Conservation (phyloP, 495 filamentous ascomycete species). For the Xylaria sp. region DNA sequence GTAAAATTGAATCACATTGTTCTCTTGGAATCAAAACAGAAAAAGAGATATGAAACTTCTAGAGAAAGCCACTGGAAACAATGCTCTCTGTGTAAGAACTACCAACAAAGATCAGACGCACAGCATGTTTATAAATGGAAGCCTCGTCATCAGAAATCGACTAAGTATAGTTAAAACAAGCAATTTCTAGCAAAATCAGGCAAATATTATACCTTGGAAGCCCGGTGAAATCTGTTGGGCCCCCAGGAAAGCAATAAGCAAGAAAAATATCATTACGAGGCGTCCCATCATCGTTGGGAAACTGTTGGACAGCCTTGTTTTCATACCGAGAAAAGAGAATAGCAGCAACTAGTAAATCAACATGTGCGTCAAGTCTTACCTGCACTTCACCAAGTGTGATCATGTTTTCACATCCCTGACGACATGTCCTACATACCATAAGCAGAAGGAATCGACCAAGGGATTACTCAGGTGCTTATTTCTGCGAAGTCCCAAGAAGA, state of each 20-base stretch:
- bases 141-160: background rate
- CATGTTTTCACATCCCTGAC: slow-evolving; percentile 34
- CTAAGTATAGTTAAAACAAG: background rate
- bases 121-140: background rate
- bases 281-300: background rate
- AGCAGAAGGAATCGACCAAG: slow-evolving; percentile 29
- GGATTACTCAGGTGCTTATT: slow-evolving; percentile 29
- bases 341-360: background rate
- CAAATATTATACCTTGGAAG: slow-evolving; percentile 18
- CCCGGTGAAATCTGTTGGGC: background rate
- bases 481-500: slow-evolving; percentile 7
- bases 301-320: slow-evolving; percentile 3
- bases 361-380: slow-evolving; percentile 35
- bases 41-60: background rate
- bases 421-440: slow-evolving; percentile 36
- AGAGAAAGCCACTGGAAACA: background rate
- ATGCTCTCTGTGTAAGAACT: background rate
- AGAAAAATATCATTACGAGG: slow-evolving; percentile 6
- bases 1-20: background rate
- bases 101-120: background rate
- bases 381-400: slow-evolving; percentile 35
- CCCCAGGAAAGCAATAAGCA: slow-evolving; percentile 9
- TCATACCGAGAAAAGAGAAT: background rate
- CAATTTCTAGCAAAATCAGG: background rate
- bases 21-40: no score